Percentiles rank a stretch among this genome's conserved stretches.
Evolutionary conservation across 768 basidiomycete species (phyloP).

Genomic region (Mrakia blollopis): DNA sequence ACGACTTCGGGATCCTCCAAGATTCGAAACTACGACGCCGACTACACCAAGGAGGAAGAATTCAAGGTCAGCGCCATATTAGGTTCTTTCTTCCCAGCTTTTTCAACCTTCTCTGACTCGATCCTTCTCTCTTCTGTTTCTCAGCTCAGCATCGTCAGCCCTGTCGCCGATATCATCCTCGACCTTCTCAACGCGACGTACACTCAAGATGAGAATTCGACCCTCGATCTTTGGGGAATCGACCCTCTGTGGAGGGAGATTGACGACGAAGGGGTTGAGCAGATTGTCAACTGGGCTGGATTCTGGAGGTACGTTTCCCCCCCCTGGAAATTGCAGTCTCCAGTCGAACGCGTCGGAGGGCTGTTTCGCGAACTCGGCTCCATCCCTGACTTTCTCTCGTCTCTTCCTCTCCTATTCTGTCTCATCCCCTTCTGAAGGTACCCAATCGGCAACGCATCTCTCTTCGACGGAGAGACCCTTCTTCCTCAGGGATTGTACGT

Average conservation of each 20-base stretch:
- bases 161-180: slow-evolving; percentile 38
- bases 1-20: slow-evolving; percentile 35
- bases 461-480: slow-evolving; percentile 34
- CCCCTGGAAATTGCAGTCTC: too few species aligned
- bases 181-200: slow-evolving; percentile 38
- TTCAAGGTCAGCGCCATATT: slow-evolving; percentile 31
- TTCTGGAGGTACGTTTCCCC: too few species aligned
- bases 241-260: slow-evolving; percentile 42
- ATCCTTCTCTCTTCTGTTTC: slow-evolving; percentile 38
- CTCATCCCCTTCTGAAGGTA: slow-evolving; percentile 37
- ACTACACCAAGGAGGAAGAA: slow-evolving; percentile 39
- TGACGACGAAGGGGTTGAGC: slow-evolving; percentile 33
- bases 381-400: too few species aligned
- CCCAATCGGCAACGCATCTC: slow-evolving; percentile 40
- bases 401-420: too few species aligned
- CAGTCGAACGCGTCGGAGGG: too few species aligned
- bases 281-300: slow-evolving; percentile 36
- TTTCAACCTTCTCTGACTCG: slow-evolving; percentile 42
- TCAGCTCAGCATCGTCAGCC: slow-evolving; percentile 25
- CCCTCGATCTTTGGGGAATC: slow-evolving; percentile 37
- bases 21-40: slow-evolving; percentile 37
- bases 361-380: too few species aligned
- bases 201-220: slow-evolving; percentile 27
- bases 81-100: slow-evolving; percentile 36
- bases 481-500: slow-evolving; percentile 37